phyloP scores from a whole-genome alignment of 108 stramenopile genomes.

The Cyclotella kingstonii region DNA sequence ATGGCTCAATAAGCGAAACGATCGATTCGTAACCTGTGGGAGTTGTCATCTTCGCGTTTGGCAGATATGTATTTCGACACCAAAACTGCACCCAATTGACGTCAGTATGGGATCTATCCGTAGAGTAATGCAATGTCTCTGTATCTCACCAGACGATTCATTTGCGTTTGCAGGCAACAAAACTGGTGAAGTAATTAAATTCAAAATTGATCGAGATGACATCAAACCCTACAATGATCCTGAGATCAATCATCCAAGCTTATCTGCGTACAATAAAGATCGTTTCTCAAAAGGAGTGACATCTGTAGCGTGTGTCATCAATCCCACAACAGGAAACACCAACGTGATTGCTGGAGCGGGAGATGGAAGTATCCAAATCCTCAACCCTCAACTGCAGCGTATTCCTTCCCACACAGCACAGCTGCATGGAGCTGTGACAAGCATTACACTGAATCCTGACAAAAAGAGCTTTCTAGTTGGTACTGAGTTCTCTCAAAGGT shows the following conservation, averaged over 20 bases:
- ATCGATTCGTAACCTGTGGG: conserved; percentile 83
- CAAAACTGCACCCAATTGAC: conserved; percentile 80
- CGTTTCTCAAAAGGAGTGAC: conserved; percentile 70
- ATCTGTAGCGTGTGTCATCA: conserved; percentile 61
- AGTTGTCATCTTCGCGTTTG: conserved; percentile 74
- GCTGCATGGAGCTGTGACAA: conserved; percentile 78
- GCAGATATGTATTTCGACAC: conserved; percentile 72
- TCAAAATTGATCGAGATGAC: conserved; percentile 75
- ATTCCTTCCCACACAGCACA: conserved; percentile 57
- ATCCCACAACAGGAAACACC: conserved; percentile 74
- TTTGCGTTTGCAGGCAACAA: conserved; percentile 76
- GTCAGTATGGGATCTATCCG: conserved; percentile 74
- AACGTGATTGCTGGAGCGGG: conserved; percentile 79
- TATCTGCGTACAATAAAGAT: conserved; percentile 55
- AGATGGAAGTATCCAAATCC: conserved; percentile 71
- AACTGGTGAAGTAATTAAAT: conserved; percentile 83
- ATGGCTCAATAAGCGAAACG: conserved; percentile 77
- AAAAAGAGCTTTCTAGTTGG: conserved; percentile 63
- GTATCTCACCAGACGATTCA: conserved; percentile 74
- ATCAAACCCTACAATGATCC: conserved; percentile 77
- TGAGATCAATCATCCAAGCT: conserved; percentile 52
- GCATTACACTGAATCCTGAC: conserved; percentile 54
- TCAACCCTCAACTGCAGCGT: conserved; percentile 52
- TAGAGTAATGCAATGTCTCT: conserved; percentile 68
- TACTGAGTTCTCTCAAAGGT: conserved; percentile 60